Conservation (phyloP, 2,329 filamentous ascomycete species). For the Diaporthe citri region DNA sequence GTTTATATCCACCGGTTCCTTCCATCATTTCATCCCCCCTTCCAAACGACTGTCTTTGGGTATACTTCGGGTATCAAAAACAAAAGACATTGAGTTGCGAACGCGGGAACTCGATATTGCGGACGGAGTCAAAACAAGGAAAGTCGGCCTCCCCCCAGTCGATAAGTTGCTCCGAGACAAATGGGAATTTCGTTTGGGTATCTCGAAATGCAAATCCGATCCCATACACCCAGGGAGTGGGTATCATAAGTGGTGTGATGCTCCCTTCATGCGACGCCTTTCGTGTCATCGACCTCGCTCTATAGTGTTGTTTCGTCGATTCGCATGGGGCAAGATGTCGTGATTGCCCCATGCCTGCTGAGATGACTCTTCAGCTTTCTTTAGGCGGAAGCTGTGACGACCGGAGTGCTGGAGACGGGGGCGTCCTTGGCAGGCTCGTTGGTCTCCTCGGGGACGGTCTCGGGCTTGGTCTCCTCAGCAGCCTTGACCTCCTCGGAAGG, state of each 20-base stretch:
- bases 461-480: constrained; percentile 48
- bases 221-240: constrained; percentile 45
- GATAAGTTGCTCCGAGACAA: constrained; percentile 46
- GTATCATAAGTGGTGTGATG: constrained; percentile 41
- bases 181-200: constrained; percentile 64
- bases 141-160: constrained; percentile 39
- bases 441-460: constrained; percentile 51
- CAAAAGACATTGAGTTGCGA: constrained; percentile 47
- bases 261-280: constrained; percentile 41
- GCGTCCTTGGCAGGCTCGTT: constrained; percentile 48
- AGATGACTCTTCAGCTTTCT: constrained; percentile 45
- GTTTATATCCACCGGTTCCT: constrained; percentile 35
- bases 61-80: constrained; percentile 56
- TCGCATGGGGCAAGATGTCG: constrained; percentile 40
- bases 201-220: constrained; percentile 70
- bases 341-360: constrained; percentile 41
- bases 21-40: constrained; percentile 40
- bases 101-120: constrained; percentile 42
- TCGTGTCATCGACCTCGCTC: constrained; percentile 46
- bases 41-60: constrained; percentile 46
- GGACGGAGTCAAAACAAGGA: constrained; percentile 41
- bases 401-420: constrained; percentile 57
- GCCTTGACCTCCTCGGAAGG: constrained; percentile 49
- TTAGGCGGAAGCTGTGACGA: constrained; percentile 66
- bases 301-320: constrained; percentile 44